A percentile compares a stretch with the other conserved stretches of the same genome.
Evolutionary conservation across 192 early-diverging fungal genomes (phyloP).

Genomic region (Martensiomyces pterosporus): DNA sequence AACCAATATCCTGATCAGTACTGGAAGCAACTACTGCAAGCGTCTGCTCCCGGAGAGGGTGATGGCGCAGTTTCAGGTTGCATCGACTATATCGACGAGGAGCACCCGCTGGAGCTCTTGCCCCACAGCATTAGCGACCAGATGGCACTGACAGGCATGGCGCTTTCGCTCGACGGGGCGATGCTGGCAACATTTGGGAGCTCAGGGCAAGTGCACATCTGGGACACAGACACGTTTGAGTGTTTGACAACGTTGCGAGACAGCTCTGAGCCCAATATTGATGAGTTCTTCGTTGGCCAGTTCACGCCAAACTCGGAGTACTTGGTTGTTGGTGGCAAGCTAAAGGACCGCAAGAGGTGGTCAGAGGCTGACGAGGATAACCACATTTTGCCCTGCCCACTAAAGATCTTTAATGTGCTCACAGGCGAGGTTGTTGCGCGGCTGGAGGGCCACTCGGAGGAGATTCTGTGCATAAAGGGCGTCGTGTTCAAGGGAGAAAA

Average conservation of each 20-base stretch:
- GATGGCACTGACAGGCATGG: constrained; percentile 78
- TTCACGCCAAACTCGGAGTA: constrained; percentile 65
- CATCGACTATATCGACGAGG: constrained; percentile 60
- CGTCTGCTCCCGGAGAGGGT: neutral
- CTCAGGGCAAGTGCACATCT: constrained; percentile 68
- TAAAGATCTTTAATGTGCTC: constrained; percentile 86
- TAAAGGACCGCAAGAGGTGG: constrained; percentile 87
- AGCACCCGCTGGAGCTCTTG: constrained; percentile 64
- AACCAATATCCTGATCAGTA: constrained; percentile 53
- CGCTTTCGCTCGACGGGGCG: constrained; percentile 75
- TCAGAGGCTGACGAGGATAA: constrained; percentile 88
- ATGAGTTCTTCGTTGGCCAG: constrained; percentile 85
- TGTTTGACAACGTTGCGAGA: constrained; percentile 72
- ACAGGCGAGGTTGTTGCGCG: constrained; percentile 75
- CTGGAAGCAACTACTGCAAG: constrained; percentile 23
- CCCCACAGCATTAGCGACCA: constrained; percentile 70
- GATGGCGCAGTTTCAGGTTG: constrained; percentile 7
- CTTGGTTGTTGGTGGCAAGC: constrained; percentile 81
- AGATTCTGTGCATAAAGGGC: constrained; percentile 77
- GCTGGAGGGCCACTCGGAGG: constrained; percentile 83
- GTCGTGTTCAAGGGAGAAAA: constrained; percentile 73
- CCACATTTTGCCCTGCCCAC: constrained; percentile 87
- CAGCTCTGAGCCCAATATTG: constrained; percentile 71
- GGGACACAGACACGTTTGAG: constrained; percentile 75
- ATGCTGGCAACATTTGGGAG: constrained; percentile 87